Conservation (phyloP, 139 green algal species). For the Medakamo hakoo region DNA sequence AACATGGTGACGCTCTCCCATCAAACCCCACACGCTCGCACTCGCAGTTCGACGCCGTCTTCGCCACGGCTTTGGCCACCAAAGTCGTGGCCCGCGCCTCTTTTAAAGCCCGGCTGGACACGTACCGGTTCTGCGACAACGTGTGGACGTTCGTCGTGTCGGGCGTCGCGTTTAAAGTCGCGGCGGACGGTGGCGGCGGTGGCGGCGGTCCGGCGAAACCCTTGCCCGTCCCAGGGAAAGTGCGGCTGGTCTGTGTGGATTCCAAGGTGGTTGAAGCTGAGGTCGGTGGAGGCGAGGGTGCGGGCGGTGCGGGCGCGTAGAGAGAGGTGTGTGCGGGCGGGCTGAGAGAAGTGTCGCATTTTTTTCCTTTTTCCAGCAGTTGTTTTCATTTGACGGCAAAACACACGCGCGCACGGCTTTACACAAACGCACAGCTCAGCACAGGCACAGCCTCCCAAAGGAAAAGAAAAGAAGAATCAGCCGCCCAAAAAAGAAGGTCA, state of each 20-base stretch:
- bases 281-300: background rate
- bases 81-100: slow-evolving; percentile 12
- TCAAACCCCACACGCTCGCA: slow-evolving; percentile 3
- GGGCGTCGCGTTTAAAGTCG: slow-evolving; percentile 12
- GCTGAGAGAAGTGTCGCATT: background rate
- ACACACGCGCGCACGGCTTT: background rate
- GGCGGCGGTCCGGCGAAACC: no score
- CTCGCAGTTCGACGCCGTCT: slow-evolving; percentile 5
- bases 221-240: no score
- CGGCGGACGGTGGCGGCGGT: background rate
- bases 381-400: background rate
- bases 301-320: background rate
- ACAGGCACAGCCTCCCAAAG: no score
- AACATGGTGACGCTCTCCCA: slow-evolving; percentile 4
- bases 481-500: no score
- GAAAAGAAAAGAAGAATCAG: background rate
- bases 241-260: no score
- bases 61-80: slow-evolving; percentile 7
- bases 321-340: background rate
- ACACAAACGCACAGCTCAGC: no score
- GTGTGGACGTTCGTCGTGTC: slow-evolving; percentile 36
- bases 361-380: background rate
- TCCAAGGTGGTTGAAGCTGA: background rate
- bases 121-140: slow-evolving; percentile 34
- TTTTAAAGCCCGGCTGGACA: slow-evolving; percentile 29